Percentiles rank a stretch among this genome's conserved stretches.
Evolutionary conservation across 805 yeast species (phyloP).

Genomic region (Starmerella floris): DNA sequence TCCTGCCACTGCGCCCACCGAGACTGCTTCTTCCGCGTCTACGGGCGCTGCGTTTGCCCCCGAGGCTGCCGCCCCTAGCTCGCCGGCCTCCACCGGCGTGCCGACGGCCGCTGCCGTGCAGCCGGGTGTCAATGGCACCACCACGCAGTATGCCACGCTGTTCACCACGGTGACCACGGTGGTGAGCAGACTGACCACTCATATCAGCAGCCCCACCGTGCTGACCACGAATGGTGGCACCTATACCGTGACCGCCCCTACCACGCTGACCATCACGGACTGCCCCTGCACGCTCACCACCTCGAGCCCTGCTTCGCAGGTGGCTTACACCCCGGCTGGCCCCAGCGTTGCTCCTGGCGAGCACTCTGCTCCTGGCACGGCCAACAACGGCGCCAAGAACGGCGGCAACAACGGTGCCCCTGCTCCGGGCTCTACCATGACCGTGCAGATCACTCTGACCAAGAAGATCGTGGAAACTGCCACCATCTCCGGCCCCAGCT

Average conservation of each 20-base stretch:
- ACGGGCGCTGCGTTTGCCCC: background rate
- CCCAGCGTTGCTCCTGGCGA: conserved; percentile 1
- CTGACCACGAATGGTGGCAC: conserved; percentile 47
- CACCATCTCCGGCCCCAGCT: conserved; percentile 37
- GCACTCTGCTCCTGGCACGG: background rate
- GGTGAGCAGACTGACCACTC: conserved; percentile 32
- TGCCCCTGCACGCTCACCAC: conserved; percentile 15
- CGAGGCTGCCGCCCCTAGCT: background rate
- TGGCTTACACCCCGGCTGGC: conserved; percentile 25
- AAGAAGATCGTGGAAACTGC: background rate
- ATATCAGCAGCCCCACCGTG: conserved; percentile 38
- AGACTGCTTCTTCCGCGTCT: background rate
- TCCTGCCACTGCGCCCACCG: conserved; percentile 1
- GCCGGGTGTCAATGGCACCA: background rate
- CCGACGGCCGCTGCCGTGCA: background rate
- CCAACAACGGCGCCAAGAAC: background rate
- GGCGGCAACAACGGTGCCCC: conserved; percentile 8
- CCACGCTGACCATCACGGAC: conserved; percentile 58
- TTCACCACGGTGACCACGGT: conserved; percentile 9
- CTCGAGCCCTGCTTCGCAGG: background rate
- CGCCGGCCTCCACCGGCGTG: background rate
- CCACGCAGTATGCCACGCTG: background rate
- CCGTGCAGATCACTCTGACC: background rate
- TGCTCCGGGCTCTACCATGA: background rate
- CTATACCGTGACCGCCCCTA: conserved; percentile 55